Evolutionary conservation across 768 basidiomycete genomes (phyloP).

Genomic region (Mycena leptocephala): DNA sequence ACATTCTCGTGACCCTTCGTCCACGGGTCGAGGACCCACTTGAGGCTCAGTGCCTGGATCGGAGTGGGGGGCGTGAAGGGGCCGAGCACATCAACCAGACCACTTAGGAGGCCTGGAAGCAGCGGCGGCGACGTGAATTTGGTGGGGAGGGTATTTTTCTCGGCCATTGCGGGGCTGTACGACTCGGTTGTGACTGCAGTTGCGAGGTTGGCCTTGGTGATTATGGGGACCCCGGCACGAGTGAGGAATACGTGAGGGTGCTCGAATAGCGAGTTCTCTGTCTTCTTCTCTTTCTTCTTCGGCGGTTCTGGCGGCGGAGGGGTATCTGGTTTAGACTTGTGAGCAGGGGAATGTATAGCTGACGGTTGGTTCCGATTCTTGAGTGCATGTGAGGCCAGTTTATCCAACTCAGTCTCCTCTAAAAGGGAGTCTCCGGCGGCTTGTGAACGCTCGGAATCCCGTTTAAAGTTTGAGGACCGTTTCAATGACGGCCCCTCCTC

Average conservation of each 20-base stretch:
- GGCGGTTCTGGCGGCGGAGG: not conserved
- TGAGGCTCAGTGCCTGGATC: conserved; percentile 84
- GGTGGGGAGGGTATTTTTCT: conserved; percentile 47
- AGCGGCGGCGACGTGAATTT: conserved; percentile 81
- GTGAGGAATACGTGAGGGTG: not conserved
- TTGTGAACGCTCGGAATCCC: not conserved
- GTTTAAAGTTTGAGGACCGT: not conserved
- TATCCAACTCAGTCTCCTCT: not conserved
- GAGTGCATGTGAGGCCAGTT: not conserved
- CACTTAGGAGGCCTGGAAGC: conserved; percentile 73
- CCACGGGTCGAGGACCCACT: conserved; percentile 67
- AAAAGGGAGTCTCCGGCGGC: not conserved
- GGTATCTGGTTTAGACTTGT: not conserved
- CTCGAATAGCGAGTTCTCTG: conserved; percentile 17
- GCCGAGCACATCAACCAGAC: conserved; percentile 74
- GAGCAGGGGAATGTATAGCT: not conserved
- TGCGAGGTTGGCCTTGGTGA: conserved; percentile 29
- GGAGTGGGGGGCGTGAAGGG: conserved; percentile 74
- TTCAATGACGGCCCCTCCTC: not conserved
- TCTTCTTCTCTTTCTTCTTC: no score
- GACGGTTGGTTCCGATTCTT: conserved; percentile 25
- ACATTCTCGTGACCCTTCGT: conserved; percentile 17
- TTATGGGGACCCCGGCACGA: conserved; percentile 31
- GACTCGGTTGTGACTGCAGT: conserved; percentile 22
- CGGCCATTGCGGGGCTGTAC: conserved; percentile 33